phyloP scores from a whole-genome alignment of 2,329 filamentous ascomycete genomes.

The Fusarium tupiense region DNA sequence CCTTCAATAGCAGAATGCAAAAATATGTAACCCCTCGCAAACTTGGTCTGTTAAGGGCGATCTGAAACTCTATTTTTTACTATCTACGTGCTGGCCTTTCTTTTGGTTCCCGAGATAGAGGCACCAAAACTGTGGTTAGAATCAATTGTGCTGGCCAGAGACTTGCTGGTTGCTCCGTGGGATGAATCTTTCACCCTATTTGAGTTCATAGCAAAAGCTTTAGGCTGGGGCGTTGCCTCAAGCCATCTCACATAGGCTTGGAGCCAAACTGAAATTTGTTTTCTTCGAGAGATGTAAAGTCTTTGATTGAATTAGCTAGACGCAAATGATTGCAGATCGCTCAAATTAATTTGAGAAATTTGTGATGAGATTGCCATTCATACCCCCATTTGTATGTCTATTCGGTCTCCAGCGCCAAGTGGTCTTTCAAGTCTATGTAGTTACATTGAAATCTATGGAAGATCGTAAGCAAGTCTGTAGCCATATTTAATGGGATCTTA shows the following conservation, averaged over 20 bases:
- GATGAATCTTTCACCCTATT: accelerated
- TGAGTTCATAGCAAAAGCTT: neutral
- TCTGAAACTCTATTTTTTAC: neutral
- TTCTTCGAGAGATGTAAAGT: too few relatives aligned
- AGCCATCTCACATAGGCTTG: conserved; percentile 59
- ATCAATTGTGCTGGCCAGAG: neutral
- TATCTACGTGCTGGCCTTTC: neutral
- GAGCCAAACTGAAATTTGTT: neutral
- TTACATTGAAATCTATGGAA: neutral
- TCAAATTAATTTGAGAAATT: too few relatives aligned
- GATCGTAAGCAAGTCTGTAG: too few relatives aligned
- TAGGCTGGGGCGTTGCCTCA: conserved; percentile 76
- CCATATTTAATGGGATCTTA: neutral
- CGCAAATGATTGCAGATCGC: too few relatives aligned
- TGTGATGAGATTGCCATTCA: too few relatives aligned
- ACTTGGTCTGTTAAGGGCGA: too few relatives aligned
- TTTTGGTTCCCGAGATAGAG: too few relatives aligned
- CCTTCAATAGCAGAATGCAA: neutral
- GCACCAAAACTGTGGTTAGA: neutral
- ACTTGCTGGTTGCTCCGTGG: neutral
- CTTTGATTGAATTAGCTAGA: too few relatives aligned
- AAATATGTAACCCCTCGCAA: neutral
- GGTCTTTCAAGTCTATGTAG: neutral
- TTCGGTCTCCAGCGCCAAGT: neutral
- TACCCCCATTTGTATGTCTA: neutral